Conservation (phyloP, 2,329 filamentous ascomycete species). For the Aspergillus brasiliensis region DNA sequence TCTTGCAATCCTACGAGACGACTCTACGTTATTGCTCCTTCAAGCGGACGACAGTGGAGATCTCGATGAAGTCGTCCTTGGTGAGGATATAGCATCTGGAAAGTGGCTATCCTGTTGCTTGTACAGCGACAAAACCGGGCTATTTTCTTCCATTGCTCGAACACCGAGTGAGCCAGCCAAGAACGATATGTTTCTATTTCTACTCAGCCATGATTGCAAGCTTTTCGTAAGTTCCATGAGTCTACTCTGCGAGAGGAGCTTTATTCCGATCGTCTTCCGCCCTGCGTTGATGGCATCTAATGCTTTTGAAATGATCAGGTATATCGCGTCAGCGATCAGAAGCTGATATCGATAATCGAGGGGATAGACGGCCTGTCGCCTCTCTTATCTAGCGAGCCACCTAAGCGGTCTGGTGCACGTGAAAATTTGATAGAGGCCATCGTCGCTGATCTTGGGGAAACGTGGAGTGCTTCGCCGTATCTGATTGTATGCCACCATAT, state of each 20-base stretch:
- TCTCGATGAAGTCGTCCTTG: constrained; percentile 75
- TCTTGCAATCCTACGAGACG: constrained; percentile 78
- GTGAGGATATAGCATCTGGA: constrained; percentile 59
- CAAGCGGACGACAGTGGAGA: constrained; percentile 80
- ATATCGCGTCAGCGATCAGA: constrained; percentile 74
- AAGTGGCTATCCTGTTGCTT: constrained; percentile 85
- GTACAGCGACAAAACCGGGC: constrained; percentile 67
- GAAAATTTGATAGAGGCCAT: constrained; percentile 78
- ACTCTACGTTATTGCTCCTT: constrained; percentile 76
- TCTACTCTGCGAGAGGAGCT: neutral
- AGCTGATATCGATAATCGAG: constrained; percentile 72
- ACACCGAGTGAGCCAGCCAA: constrained; percentile 22
- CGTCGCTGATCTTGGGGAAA: constrained; percentile 81
- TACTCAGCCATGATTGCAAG: constrained; percentile 74
- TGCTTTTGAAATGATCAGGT: constrained; percentile 54
- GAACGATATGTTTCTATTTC: constrained; percentile 69
- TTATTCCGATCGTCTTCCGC: neutral
- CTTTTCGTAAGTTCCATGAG: constrained; percentile 64
- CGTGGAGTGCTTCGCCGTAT: constrained; percentile 69
- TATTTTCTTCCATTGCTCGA: constrained; percentile 51
- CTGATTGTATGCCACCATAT: constrained; percentile 66
- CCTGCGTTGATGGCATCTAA: neutral
- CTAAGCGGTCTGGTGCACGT: constrained; percentile 69
- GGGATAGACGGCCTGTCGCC: constrained; percentile 77
- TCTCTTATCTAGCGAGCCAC: constrained; percentile 70